Evolutionary conservation across 352 stramenopile genomes (phyloP).

Genomic region (Phytophthora citrophthora): DNA sequence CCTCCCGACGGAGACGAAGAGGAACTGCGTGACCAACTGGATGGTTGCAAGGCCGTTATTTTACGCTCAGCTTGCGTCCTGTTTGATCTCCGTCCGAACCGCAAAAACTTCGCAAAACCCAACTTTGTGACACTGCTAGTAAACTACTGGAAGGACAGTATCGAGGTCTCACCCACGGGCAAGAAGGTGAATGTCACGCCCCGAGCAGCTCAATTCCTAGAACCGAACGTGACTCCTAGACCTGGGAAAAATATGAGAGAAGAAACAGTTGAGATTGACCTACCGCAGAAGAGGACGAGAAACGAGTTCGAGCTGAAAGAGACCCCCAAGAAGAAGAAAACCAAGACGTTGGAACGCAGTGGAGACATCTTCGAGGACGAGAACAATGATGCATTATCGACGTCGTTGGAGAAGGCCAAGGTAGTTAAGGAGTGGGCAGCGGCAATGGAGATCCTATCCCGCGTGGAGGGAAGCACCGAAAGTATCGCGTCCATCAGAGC

Average conservation of each 20-base stretch:
- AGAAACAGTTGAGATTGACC: background rate
- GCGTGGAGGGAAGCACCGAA: constrained; percentile 32
- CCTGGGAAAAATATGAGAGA: background rate
- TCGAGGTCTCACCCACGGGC: background rate
- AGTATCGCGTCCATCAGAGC: constrained; percentile 30
- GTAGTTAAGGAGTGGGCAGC: constrained; percentile 39
- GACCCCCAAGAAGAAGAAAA: constrained; percentile 18
- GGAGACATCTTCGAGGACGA: constrained; percentile 2
- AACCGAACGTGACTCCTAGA: constrained; percentile 3
- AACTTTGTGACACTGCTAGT: constrained; percentile 22
- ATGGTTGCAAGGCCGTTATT: constrained; percentile 14
- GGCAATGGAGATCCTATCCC: constrained; percentile 32
- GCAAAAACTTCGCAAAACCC: constrained; percentile 21
- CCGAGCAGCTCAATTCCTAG: background rate
- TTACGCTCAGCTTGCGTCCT: constrained; percentile 26
- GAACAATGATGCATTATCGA: background rate
- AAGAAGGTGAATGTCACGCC: background rate
- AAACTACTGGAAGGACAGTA: constrained; percentile 21
- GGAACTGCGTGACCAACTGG: constrained; percentile 23
- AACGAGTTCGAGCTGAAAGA: constrained; percentile 6
- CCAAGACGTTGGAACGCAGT: constrained; percentile 5
- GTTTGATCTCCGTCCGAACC: constrained; percentile 23
- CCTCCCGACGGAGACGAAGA: constrained; percentile 5
- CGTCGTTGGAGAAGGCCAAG: constrained; percentile 33
- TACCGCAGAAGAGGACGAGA: background rate